Base-by-base conservation (phyloP, 1,139 yeast genomes). In the Suhomyces terraborum region DNA sequence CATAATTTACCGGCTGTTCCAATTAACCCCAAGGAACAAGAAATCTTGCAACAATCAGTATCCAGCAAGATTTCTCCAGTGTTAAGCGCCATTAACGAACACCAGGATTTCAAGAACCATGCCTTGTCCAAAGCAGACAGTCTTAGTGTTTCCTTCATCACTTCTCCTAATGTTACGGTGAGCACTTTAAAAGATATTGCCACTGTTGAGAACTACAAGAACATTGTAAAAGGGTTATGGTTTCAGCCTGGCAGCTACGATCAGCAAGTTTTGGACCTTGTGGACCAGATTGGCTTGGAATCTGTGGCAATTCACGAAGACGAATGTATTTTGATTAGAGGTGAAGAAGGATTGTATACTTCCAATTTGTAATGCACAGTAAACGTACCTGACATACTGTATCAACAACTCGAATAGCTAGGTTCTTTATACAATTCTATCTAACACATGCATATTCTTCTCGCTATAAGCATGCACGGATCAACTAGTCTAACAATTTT, bases 241-340 rank as follows among this genome's bases (percentile, higher is more conserved):
- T 80, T 85, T 48, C 95, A 87, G 56, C 95, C 95, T 0, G 95
- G 95, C 0, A 75, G 88, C 25, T 84, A 76, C 49, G 81, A 84
- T 51, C 59, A 61, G 7, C 70, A 66, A n/a, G 82, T 80, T 3
- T 59, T 84, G 35, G 67, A 70, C 1, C 54, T 55, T 16, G 73
- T 72, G 3, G 61, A 64, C 22, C 53, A 58, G 19, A 54, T 73
- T 20, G 77, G 77, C 1, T 54, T 75, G 23, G 56, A 59, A 7
- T 80, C 80, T 1, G 54, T 61, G 28, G 72, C 75, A 2, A 75
- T 85, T 21, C 74, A 75, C 26, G 75, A 79, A 53, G 89, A 81
- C 27, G 79, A 79, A 46, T 86, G 95, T 61, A 80, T 86, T 36
- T 67, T 86, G 47, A 84, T 84, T 3, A 67, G 79, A 44, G 95